phyloP scores from a whole-genome alignment of 129 eudicot species.

The Calendula officinalis region DNA sequence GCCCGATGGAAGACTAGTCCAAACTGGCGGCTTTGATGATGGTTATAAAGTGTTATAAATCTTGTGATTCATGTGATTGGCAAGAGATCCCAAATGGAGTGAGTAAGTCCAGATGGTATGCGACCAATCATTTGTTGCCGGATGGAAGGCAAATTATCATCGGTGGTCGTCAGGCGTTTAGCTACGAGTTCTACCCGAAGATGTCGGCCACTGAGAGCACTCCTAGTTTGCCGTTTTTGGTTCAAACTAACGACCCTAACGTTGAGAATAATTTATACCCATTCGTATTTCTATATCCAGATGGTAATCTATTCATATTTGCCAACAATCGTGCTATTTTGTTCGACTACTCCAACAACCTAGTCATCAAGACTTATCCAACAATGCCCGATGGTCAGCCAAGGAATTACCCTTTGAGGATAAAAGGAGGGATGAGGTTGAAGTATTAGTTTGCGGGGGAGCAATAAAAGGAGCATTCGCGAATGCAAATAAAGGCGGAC shows the following conservation, averaged over 20 bases:
- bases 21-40: conserved; percentile 69
- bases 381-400: conserved; percentile 65
- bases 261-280: conserved; percentile 71
- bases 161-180: conserved; percentile 61
- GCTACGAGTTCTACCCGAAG: conserved; percentile 68
- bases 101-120: conserved; percentile 52
- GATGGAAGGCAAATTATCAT: conserved; percentile 57
- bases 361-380: conserved; percentile 55
- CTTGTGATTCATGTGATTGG: conserved; percentile 59
- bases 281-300: conserved; percentile 53
- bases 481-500: conserved; percentile 38
- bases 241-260: conserved; percentile 44
- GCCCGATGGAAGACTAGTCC: conserved; percentile 53
- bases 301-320: conserved; percentile 67
- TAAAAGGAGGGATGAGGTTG: conserved; percentile 32
- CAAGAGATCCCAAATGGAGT: conserved; percentile 34
- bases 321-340: conserved; percentile 69
- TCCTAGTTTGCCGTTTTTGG: conserved; percentile 38
- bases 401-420: conserved; percentile 60
- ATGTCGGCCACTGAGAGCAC: conserved; percentile 11
- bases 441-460: conserved; percentile 75
- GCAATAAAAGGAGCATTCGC: conserved; percentile 47
- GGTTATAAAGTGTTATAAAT: conserved; percentile 43
- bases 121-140: conserved; percentile 59
- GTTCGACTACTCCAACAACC: conserved; percentile 36